These are phyloP conservation scores for Stagonosporopsis cucurbitacearum DNA, from an alignment of 2,329 filamentous ascomycete species.

Conservation along the genomic window DNA sequence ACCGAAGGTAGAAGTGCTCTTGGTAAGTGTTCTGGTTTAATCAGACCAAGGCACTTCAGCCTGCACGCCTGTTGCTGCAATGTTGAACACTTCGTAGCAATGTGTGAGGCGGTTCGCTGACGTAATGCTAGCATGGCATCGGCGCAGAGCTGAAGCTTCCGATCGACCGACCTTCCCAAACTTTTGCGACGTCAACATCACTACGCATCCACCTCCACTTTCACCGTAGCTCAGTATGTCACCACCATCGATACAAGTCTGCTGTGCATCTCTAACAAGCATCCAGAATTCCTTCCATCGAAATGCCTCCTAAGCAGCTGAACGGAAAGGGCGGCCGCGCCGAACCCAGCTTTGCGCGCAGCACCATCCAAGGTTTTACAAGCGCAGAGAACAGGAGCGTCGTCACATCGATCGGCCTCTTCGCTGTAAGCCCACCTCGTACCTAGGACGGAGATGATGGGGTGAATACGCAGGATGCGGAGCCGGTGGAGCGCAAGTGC, in stretches of 20 bases:
- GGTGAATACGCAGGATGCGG: conserved; percentile 11
- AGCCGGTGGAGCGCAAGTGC: conserved; percentile 6
- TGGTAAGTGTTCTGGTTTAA: not conserved
- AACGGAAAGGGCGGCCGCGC: conserved; percentile 35
- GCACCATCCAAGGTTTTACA: conserved; percentile 51
- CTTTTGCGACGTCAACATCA: conserved; percentile 31
- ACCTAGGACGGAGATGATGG: conserved; percentile 7
- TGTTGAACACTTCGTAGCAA: not conserved
- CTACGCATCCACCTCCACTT: conserved; percentile 7
- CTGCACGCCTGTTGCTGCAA: not conserved
- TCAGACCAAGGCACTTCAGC: not conserved
- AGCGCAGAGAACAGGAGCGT: conserved; percentile 58
- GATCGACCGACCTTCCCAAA: conserved; percentile 28
- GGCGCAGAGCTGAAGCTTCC: conserved; percentile 10
- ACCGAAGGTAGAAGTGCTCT: too few relatives aligned
- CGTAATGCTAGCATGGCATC: conserved; percentile 3
- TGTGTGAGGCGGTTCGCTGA: not conserved
- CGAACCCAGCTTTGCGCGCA: conserved; percentile 51
- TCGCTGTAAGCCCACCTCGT: conserved; percentile 54
- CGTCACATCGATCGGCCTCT: conserved; percentile 56
- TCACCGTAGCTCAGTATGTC: conserved; percentile 14
- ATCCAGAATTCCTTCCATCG: conserved; percentile 4
- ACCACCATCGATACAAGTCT: not conserved
- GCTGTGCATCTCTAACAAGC: not conserved
- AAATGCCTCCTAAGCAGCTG: conserved; percentile 43